Conservation (phyloP, 2,329 filamentous ascomycete genomes). For the Septoria linicola region DNA sequence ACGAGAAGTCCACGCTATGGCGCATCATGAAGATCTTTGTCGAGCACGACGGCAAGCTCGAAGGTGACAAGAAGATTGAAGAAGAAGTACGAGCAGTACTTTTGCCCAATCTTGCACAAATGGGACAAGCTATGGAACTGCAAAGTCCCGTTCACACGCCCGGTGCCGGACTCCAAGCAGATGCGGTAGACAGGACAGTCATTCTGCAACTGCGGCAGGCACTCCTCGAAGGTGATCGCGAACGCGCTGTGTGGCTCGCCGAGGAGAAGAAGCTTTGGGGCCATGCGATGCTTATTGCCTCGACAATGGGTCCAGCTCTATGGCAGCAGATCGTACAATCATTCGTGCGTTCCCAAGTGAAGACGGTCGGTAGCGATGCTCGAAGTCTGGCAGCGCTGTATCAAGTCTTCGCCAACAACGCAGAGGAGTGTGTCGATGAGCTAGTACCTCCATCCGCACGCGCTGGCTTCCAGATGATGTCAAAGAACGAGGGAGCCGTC, state of each 20-base stretch:
- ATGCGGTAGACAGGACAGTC: constrained; percentile 67
- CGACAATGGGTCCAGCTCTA: constrained; percentile 66
- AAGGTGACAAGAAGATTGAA: constrained; percentile 69
- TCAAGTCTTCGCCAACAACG: constrained; percentile 88
- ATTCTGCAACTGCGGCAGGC: constrained; percentile 71
- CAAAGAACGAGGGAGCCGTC: constrained; percentile 62
- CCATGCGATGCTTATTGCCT: constrained; percentile 90
- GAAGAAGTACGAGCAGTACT: constrained; percentile 74
- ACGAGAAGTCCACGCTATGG: constrained; percentile 83
- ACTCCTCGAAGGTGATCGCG: constrained; percentile 76
- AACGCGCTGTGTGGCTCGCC: constrained; percentile 89
- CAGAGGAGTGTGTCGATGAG: constrained; percentile 92
- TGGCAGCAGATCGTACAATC: constrained; percentile 95
- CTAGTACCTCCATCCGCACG: constrained; percentile 90
- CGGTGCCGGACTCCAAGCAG: constrained; percentile 46
- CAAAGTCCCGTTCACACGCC: constrained; percentile 28
- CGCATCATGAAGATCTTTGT: constrained; percentile 79
- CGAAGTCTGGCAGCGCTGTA: constrained; percentile 90
- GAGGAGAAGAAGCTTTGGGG: constrained; percentile 94
- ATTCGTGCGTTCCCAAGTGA: constrained; percentile 93
- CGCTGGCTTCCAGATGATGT: constrained; percentile 87
- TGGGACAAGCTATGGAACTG: constrained; percentile 39
- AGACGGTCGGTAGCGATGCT: constrained; percentile 72
- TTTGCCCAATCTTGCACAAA: constrained; percentile 55
- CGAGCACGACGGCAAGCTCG: constrained; percentile 80